Conservation (phyloP, 768 basidiomycete species). For the Candolleomyces efflorescens region DNA sequence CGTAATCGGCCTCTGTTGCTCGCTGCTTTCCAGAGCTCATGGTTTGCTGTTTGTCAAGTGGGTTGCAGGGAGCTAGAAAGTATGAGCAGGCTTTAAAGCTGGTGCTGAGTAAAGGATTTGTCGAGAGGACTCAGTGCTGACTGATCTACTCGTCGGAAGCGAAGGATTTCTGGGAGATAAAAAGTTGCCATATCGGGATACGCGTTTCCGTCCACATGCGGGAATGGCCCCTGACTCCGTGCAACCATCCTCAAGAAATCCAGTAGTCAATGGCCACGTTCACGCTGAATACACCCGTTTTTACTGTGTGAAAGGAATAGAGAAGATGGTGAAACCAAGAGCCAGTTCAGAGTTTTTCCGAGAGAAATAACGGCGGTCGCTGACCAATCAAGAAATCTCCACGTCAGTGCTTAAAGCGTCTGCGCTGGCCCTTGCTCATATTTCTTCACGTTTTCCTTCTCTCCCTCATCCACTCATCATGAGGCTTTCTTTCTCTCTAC, state of each 20-base stretch:
- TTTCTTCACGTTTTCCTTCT: constrained; percentile 23
- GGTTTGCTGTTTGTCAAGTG: neutral
- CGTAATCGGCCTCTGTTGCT: constrained; percentile 38
- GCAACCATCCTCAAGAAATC: neutral
- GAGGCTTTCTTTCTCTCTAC: constrained; percentile 53
- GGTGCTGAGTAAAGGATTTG: constrained; percentile 2
- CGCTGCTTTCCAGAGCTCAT: constrained; percentile 33
- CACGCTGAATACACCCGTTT: neutral
- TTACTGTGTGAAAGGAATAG: neutral
- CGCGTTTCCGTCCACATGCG: constrained; percentile 9
- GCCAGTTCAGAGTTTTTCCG: constrained; percentile 4
- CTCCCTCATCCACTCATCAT: constrained; percentile 35
- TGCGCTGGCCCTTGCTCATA: neutral
- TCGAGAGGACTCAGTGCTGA: neutral
- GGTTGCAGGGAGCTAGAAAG: neutral
- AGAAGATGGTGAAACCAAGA: constrained; percentile 1
- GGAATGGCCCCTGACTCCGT: neutral
- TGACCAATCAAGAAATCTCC: constrained; percentile 13
- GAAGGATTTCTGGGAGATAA: constrained; percentile 19
- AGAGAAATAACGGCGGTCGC: constrained; percentile 6
- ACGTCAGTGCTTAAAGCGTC: constrained; percentile 12
- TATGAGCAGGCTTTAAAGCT: neutral
- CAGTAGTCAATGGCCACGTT: neutral
- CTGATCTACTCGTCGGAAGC: constrained; percentile 3
- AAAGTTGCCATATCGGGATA: constrained; percentile 24